phyloP scores from a whole-genome alignment of 176 grass and related monocot species.

The Dendrocalamus sinicus region DNA sequence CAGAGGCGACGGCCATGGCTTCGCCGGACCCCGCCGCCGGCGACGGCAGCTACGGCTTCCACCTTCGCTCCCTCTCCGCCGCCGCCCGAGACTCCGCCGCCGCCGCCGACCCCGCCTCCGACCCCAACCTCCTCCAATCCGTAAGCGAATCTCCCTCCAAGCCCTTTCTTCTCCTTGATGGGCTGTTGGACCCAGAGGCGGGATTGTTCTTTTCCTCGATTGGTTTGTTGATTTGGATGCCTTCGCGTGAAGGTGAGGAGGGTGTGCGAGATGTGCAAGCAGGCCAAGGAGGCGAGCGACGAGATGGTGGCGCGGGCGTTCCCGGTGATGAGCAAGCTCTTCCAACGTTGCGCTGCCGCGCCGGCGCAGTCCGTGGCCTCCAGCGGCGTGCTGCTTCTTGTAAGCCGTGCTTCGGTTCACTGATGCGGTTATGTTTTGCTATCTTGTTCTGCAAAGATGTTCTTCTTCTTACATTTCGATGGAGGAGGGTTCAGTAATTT shows the following conservation, averaged over 20 bases:
- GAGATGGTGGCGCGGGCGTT: conserved; percentile 88
- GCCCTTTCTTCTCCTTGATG: not conserved
- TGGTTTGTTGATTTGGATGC: not conserved
- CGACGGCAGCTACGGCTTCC: conserved; percentile 80
- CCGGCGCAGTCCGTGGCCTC: conserved; percentile 70
- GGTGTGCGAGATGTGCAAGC: conserved; percentile 76
- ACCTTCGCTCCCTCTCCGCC: conserved; percentile 87
- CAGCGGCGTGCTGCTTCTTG: conserved; percentile 77
- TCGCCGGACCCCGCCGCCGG: conserved; percentile 47
- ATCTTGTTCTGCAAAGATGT: not conserved
- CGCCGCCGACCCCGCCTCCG: conserved; percentile 65
- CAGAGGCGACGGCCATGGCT: conserved; percentile 48
- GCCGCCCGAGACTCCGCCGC: conserved; percentile 76
- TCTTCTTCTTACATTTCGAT: not conserved
- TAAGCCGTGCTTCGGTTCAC: conserved; percentile 34
- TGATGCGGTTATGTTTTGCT: not conserved
- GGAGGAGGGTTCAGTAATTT: not conserved
- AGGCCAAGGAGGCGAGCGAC: conserved; percentile 53
- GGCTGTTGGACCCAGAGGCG: not conserved
- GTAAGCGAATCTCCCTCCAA: conserved; percentile 46
- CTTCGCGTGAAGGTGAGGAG: conserved; percentile 59
- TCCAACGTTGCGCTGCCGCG: conserved; percentile 77
- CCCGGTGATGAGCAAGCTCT: conserved; percentile 88
- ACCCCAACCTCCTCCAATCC: conserved; percentile 83
- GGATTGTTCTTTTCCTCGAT: not conserved